Evolutionary conservation across 2,329 filamentous ascomycete species (phyloP), one percentile per base, ranked within the genome.

Genomic region (Rugonectria rugulosa): DNA sequence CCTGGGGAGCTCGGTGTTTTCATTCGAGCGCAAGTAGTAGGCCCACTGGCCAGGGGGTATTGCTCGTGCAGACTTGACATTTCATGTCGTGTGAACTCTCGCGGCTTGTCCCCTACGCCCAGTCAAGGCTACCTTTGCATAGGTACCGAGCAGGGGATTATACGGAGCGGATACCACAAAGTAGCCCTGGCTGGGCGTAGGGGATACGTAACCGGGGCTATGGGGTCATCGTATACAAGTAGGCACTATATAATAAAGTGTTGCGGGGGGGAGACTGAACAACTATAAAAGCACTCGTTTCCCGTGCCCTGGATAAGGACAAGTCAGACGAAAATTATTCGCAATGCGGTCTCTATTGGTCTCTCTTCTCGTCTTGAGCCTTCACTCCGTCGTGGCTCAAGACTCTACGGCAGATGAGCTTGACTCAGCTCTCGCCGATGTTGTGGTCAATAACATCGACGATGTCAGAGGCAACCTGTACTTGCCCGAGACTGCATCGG

Each of bases 391-490:
- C n/a, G 32, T 34, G 3, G 45, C 45, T n/a, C 45, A 49, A 10
- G 21, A 20, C 5, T 32, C 34, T 21, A 44, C 40, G 5, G 40
- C 32, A 8, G 45, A 40, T 6, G 21, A 37, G 3, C 45, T 55
- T 19, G 52, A 49, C 36, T 31, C 52, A n/a, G 56, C 51, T 5
- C 42, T 67, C 3, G 45, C 53, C 2, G 45, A 53, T 12, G 37
- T 75, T 7, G 42, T 59, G 1, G 53, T 75, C 2, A 65, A 61
- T 32, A 76, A 77, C 55, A 56, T 76, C 17, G 65, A 71, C 7
- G 70, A 76, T 42, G 68, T 78, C 41, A 68, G 73, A 15, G 73
- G 75, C 20, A 76, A 78, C 52, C 57, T 78, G 17, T 57, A 69
- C 32, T 65, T 78, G 5, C 75, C 75, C 11, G 32, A 49, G 3